Evolutionary conservation across 139 green algal genomes (phyloP).

Genomic region (Tetraselmis chui): DNA sequence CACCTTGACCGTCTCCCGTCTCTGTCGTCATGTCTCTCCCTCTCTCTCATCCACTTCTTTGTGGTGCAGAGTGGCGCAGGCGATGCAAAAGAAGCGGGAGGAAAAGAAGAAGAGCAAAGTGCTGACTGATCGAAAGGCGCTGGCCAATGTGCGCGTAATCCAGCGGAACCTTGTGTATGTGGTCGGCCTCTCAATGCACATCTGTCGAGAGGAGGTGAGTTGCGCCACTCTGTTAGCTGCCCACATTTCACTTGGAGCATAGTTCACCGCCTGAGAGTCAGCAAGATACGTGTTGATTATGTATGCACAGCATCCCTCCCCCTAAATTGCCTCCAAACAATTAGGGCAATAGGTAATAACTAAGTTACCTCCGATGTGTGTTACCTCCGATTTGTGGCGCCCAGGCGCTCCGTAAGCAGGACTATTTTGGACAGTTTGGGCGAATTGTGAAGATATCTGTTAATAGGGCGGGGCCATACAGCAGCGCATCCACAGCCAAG

Average conservation of each 20-base stretch:
- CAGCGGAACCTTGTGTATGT: constrained; percentile 90
- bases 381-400: too few species aligned
- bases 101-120: not conserved
- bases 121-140: not conserved
- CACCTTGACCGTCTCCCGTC: too few species aligned
- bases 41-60: too few species aligned
- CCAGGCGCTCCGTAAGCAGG: constrained; percentile 34
- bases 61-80: not conserved
- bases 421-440: constrained; percentile 34
- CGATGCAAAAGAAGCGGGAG: not conserved
- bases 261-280: too few species aligned
- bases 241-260: too few species aligned
- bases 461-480: constrained; percentile 27
- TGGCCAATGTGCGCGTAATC: constrained; percentile 21
- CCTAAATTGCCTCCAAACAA: too few species aligned
- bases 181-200: constrained; percentile 69
- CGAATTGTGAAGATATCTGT: constrained; percentile 54
- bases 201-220: constrained; percentile 71
- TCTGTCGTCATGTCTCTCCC: too few species aligned
- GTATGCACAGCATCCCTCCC: too few species aligned
- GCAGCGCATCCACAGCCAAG: not conserved
- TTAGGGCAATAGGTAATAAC: too few species aligned
- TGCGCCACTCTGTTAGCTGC: too few species aligned
- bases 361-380: too few species aligned
- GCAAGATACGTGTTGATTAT: too few species aligned